Base-by-base conservation (phyloP, 73 alveolate species). In the Loxodes magnus region DNA sequence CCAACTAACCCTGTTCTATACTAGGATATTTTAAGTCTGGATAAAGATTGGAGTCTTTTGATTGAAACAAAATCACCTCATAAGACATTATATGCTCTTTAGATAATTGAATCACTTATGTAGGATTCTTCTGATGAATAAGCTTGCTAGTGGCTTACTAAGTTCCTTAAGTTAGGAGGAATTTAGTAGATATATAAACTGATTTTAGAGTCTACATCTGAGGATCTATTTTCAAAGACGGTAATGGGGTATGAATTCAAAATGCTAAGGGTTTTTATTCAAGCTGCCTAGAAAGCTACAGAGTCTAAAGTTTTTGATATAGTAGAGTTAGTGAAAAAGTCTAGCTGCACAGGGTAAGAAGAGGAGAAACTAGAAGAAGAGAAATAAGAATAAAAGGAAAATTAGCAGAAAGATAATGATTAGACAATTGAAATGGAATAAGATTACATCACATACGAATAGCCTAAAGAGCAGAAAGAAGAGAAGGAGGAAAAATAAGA, bases 81-180 rank as follows among this genome's bases (percentile, higher is more conserved):
- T 51, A 79, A 79, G 52, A 71, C 74, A 34, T 77, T 79, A 23
- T 79, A 79, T 38, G 59, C 50, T 30, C 61, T 79, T 31, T 68
- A 79, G 28, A 75, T 79, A 19, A 66, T 79, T 26, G 93, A 79
- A 44, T 60, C 68, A 14, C 53, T 79, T 16, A 79, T 79, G 72
- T 76, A 74, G 36, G 84, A 59, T 0, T 33, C 28, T 35, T 21
- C 62, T 1, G 51, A 53, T 26, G 43, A 62, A 50, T 52, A 36
- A 24, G 15, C 23, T 3, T 35, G 41, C 19, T 27, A 55, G 39
- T 64, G 77, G 77, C 51, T 43, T 53, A 33, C 48, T 6, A 56
- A 64, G 33, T 64, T 64, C 60, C 15, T 64, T 25, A 19, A 36
- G 26, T 12, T 26, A 9, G 73, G 72, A 4, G 77, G 77, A 55